These are phyloP conservation scores for Fusarium goolgardi DNA, from an alignment of 2,329 filamentous ascomycete genomes.

Conservation along the genomic window DNA sequence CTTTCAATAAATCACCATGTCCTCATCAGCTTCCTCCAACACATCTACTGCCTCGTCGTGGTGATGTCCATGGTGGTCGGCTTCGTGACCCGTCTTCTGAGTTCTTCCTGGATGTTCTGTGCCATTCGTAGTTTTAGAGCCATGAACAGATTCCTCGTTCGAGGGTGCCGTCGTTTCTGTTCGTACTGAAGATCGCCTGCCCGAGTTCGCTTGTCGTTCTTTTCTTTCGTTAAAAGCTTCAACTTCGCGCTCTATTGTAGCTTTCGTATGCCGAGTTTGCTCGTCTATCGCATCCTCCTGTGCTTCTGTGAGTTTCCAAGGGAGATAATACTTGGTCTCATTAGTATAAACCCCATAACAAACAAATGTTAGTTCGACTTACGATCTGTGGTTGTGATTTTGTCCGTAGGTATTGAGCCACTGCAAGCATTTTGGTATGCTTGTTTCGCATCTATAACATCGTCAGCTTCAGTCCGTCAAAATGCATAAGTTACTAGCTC, in stretches of 20 bases:
- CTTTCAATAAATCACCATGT: constrained; percentile 86
- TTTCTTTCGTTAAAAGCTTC: constrained; percentile 69
- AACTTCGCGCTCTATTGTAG: constrained; percentile 71
- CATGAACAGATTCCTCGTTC: constrained; percentile 23
- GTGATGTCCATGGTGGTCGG: constrained; percentile 47
- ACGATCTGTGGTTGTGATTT: constrained; percentile 78
- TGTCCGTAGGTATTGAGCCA: constrained; percentile 80
- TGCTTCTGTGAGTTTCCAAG: constrained; percentile 77
- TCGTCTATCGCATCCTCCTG: constrained; percentile 78
- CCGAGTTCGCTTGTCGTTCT: constrained; percentile 51
- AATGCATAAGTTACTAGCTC: not conserved
- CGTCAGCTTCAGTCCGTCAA: constrained; percentile 28
- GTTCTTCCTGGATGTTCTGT: constrained; percentile 13
- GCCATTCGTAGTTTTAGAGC: constrained; percentile 11
- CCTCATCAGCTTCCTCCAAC: constrained; percentile 86
- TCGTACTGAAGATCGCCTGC: constrained; percentile 7
- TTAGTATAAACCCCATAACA: constrained; percentile 15
- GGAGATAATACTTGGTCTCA: constrained; percentile 79
- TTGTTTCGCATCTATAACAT: constrained; percentile 77
- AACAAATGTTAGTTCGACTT: constrained; percentile 52
- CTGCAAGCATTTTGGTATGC: constrained; percentile 77
- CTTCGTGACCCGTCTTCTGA: constrained; percentile 28
- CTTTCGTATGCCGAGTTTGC: constrained; percentile 75
- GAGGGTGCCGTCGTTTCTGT: constrained; percentile 27
- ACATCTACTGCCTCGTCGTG: constrained; percentile 81